Percentiles rank a stretch among this genome's conserved stretches.
Evolutionary conservation across 306 rosid genomes (phyloP).

Genomic region (Castanea crenata): DNA sequence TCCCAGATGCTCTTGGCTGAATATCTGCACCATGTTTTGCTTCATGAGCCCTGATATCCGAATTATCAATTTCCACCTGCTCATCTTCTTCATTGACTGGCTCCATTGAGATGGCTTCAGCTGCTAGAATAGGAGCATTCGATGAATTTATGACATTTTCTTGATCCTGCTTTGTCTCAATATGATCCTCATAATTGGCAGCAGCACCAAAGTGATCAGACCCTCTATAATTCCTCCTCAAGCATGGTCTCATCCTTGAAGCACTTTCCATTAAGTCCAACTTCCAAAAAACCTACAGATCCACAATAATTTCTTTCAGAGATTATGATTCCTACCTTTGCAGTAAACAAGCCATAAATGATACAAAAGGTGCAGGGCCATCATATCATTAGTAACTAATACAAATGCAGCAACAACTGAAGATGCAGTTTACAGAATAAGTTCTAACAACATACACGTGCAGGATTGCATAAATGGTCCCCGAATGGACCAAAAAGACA

Average conservation of each 20-base stretch:
- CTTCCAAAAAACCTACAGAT: conserved; percentile 85
- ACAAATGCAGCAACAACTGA: conserved; percentile 17
- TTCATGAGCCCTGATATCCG: conserved; percentile 45
- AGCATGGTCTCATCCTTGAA: conserved; percentile 80
- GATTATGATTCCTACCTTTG: background rate
- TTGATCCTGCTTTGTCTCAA: conserved; percentile 37
- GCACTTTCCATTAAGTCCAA: conserved; percentile 94
- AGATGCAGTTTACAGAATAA: conserved; percentile 6
- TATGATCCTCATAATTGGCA: conserved; percentile 71
- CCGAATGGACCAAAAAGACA: conserved; percentile 85
- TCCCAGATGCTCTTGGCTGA: conserved; percentile 46
- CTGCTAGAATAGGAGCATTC: conserved; percentile 67
- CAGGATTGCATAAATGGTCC: conserved; percentile 62
- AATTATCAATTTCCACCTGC: conserved; percentile 55
- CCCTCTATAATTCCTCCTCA: conserved; percentile 80
- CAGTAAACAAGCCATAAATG: background rate
- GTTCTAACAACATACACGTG: conserved; percentile 62
- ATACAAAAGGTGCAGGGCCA: conserved; percentile 9
- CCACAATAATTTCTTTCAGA: background rate
- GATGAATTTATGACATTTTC: conserved; percentile 44
- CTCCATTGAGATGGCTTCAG: conserved; percentile 74
- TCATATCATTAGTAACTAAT: conserved; percentile 17
- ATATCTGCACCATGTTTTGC: conserved; percentile 39
- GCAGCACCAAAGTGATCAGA: conserved; percentile 92
- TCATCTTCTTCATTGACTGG: conserved; percentile 66